These are phyloP conservation scores for Saposhnikovia divaricata DNA, from an alignment of 129 eudicot genomes.

Conservation along the genomic window DNA sequence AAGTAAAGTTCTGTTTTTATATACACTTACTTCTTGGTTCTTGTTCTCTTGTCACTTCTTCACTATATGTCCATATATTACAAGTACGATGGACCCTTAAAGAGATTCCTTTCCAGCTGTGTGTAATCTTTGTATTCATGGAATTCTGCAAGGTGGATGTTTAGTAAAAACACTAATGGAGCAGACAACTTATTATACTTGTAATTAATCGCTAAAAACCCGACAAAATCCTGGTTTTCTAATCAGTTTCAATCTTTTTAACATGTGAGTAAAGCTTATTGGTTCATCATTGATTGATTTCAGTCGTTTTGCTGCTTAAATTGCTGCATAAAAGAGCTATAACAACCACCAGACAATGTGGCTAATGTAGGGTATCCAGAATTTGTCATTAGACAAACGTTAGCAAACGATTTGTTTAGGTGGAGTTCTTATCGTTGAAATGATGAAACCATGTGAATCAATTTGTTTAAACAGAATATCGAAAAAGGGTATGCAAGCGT, in stretches of 20 bases:
- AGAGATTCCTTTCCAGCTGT: constrained; percentile 29
- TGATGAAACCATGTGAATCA: constrained; percentile 46
- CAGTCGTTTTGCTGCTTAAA: constrained; percentile 39
- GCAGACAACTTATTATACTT: constrained; percentile 26
- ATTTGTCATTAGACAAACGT: background rate
- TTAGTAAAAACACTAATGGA: constrained; percentile 19
- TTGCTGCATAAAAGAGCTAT: constrained; percentile 17
- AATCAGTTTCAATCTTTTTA: constrained; percentile 8
- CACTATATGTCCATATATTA: background rate
- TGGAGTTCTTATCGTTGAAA: constrained; percentile 7
- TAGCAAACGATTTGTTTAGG: background rate
- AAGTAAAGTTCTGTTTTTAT: background rate
- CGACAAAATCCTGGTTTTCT: constrained; percentile 19
- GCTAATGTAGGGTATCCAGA: background rate
- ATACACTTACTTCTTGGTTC: background rate
- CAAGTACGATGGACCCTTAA: constrained; percentile 19
- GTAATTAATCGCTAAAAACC: constrained; percentile 21
- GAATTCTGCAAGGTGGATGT: constrained; percentile 11
- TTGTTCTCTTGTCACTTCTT: constrained; percentile 9
- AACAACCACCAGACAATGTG: constrained; percentile 35
- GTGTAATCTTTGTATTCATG: constrained; percentile 17
- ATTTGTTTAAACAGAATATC: constrained; percentile 4
- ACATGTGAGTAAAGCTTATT: constrained; percentile 3
- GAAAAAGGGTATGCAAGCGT: too few relatives aligned
- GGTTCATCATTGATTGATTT: constrained; percentile 24